Evolutionary conservation across 1,139 yeast genomes (phyloP).

Genomic region (Saccharomyces hybrid): DNA sequence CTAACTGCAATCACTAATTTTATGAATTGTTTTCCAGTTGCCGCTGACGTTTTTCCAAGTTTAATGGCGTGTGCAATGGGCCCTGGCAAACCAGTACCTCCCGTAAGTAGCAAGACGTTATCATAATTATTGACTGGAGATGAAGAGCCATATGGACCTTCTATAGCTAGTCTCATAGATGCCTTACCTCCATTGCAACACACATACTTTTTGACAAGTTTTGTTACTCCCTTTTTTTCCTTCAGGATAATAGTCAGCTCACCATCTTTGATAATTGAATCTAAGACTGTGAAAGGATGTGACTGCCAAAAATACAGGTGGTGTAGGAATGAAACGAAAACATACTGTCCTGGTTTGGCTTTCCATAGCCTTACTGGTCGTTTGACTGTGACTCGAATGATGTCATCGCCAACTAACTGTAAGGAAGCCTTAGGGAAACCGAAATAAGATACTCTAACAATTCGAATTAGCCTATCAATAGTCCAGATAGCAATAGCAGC

Average conservation of each 20-base stretch:
- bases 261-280: conserved; percentile 19
- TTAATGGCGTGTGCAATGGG: conserved; percentile 30
- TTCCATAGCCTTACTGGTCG: conserved; percentile 33
- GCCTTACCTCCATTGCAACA: conserved; percentile 15
- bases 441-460: conserved; percentile 37
- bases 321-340: conserved; percentile 22
- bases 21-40: background rate
- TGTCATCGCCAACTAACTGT: conserved; percentile 40
- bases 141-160: conserved; percentile 54
- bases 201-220: conserved; percentile 29
- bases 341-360: conserved; percentile 28
- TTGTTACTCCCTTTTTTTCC: conserved; percentile 41
- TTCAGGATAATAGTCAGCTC: conserved; percentile 39
- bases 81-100: conserved; percentile 76
- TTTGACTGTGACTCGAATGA: conserved; percentile 30
- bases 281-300: conserved; percentile 59
- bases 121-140: conserved; percentile 33
- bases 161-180: conserved; percentile 39
- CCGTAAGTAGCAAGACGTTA: conserved; percentile 48
- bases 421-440: conserved; percentile 47
- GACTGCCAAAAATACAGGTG: conserved; percentile 54
- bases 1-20: conserved; percentile 2
- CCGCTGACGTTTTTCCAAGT: background rate
- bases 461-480: conserved; percentile 48
- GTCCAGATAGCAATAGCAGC: conserved; percentile 59